Evolutionary conservation across 1,284 basidiomycete genomes (phyloP).

Genomic region (Tilletia caries): DNA sequence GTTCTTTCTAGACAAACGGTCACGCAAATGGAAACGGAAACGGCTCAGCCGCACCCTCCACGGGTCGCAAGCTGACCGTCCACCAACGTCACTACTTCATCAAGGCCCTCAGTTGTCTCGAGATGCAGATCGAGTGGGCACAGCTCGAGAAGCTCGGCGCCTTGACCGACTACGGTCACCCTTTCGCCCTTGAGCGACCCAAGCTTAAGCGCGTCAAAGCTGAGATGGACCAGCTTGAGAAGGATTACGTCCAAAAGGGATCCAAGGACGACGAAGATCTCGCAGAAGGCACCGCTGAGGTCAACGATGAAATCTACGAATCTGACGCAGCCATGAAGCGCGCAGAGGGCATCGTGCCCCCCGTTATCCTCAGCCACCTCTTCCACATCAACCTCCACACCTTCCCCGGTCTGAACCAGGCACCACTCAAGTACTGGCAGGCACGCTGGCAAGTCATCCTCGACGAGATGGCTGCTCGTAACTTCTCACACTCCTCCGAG

Average conservation of each 20-base stretch:
- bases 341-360: slow-evolving; percentile 16
- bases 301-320: slow-evolving; percentile 14
- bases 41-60: no score
- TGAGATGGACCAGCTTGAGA: slow-evolving; percentile 16
- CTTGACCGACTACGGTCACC: slow-evolving; percentile 13
- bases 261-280: slow-evolving; percentile 9
- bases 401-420: slow-evolving; percentile 23
- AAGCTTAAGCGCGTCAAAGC: slow-evolving; percentile 5
- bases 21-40: slow-evolving; percentile 1
- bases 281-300: background rate
- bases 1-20: slow-evolving; percentile 13
- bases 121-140: slow-evolving; percentile 19
- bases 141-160: slow-evolving; percentile 17
- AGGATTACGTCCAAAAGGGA: slow-evolving; percentile 7
- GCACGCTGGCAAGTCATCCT: slow-evolving; percentile 17
- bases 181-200: slow-evolving; percentile 12
- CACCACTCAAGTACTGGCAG: slow-evolving; percentile 22
- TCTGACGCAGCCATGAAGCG: slow-evolving; percentile 10
- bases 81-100: slow-evolving; percentile 21
- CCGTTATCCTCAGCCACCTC: slow-evolving; percentile 19
- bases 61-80: slow-evolving; percentile 13
- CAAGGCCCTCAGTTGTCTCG: slow-evolving; percentile 19
- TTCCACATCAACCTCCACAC: slow-evolving; percentile 21
- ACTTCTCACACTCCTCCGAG: slow-evolving; percentile 18
- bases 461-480: slow-evolving; percentile 16